phyloP scores from a whole-genome alignment of 108 stramenopile species.

The Ochromonas danica region DNA sequence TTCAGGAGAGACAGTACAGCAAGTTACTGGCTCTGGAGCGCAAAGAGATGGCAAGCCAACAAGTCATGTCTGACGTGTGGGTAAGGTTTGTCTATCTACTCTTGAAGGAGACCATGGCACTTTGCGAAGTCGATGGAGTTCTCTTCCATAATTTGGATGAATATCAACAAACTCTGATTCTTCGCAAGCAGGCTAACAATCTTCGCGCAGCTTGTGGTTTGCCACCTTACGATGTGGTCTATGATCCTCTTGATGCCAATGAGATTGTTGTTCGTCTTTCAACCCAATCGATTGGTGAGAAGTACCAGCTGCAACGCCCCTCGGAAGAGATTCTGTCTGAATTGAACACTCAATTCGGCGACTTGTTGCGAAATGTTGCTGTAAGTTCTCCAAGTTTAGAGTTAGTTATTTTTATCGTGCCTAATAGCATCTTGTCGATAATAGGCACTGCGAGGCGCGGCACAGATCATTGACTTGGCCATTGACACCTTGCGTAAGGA shows the following conservation, averaged over 20 bases:
- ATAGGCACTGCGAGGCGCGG: background rate
- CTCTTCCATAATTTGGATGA: conserved; percentile 1
- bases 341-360: too few species aligned
- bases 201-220: background rate
- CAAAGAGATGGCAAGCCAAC: background rate
- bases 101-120: background rate
- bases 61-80: background rate
- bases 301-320: too few species aligned
- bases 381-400: too few species aligned
- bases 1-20: background rate
- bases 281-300: too few species aligned
- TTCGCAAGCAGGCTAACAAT: background rate
- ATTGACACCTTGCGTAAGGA: background rate
- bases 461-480: background rate
- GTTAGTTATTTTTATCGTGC: too few species aligned
- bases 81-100: background rate
- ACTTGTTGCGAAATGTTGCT: too few species aligned
- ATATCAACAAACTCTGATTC: background rate
- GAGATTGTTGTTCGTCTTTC: background rate
- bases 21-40: background rate
- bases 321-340: too few species aligned
- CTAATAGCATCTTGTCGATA: too few species aligned
- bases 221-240: background rate
- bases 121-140: background rate
- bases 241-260: background rate